Evolutionary conservation across 805 yeast genomes (phyloP), one percentile per base, ranked within the genome.

Genomic region (Sungouiozyma ichnusensis): DNA sequence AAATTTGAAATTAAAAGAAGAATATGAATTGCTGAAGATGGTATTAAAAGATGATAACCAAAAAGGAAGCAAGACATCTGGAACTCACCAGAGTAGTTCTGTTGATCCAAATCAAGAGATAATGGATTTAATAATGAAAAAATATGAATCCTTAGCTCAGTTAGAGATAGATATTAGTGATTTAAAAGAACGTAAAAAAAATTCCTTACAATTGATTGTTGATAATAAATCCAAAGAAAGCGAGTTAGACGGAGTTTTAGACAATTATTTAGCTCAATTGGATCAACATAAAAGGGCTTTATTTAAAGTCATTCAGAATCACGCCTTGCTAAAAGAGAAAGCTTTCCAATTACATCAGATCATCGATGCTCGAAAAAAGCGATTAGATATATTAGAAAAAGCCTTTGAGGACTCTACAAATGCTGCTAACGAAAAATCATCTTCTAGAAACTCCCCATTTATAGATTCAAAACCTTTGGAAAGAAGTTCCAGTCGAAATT

Each of bases 201-300:
- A 35, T 18, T 35, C 51, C 20, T 35, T 43, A n/a, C 39, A 44
- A 33, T 43, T 44, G 20, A 9, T 51, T 15, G 43, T 39, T n/a
- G 42, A 45, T 18, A 38, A 39, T 31, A 36, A 33, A 2, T 40
- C 46, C 1, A 55, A 45, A 19, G 48, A 44, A 9, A 24, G 39
- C 35, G 44, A 48, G 16, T 38, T 51, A 33, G 55, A 53, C 36
- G 38, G 48, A 2, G 49, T 54, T 55, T 55, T 55, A 44, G n/a
- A 39, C 14, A 52, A 46, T 35, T 44, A 55, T 17, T 31, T 54
- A 32, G 49, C 49, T 11, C 55, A 52, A 42, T 44, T 54, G 18
- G 46, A 51, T 8, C 29, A 36, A 3, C 48, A 54, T 20, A 58
- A 54, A 37, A 33, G 43, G 31, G 48, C 54, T 14, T 42, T 55